Evolutionary conservation across 495 filamentous ascomycete genomes (phyloP), one percentile per base, ranked within the genome.

Genomic region (Trichoderma parareesei): DNA sequence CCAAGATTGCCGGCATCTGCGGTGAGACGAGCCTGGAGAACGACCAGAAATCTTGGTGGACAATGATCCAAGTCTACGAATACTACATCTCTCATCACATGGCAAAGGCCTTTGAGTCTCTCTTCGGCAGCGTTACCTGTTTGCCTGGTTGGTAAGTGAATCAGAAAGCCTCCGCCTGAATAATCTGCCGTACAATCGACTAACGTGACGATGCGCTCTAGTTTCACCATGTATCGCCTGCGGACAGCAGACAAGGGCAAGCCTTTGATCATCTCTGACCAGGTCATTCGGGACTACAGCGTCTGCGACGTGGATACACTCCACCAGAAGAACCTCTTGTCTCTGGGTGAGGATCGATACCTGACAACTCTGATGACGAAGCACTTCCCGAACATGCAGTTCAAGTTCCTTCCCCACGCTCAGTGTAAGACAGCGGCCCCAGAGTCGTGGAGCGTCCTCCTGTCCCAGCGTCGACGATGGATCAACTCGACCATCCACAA

Each of bases 401-500:
- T 92, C 79, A 97, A 97, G 75, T 98, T 97, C 78, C 82, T 96
- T 62, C 86, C 93, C 27, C 90, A 95, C 76, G 94, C 94, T 33
- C 93, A 89, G 73, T 94, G 93, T 64, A 87, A 87, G 66, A 98
- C 94, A 20, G 92, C 92, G 55, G 94, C 95, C 1, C 94, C 94
- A 20, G 92, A 98, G 69, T 89, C 86, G 18, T 98, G 92, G 92
- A 87, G 85, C 69, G 90, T 98, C 48, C 79, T 98, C 66, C 80
- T 98, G 33, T 98, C 94, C 20, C 94, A 98, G 75, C 83, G 94
- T 75, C 91, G 94, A 76, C 87, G 94, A 64, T 98, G 94, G 94
- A 98, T 98, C 77, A 98, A 98, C 76, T 97, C 93, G 2, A 98
- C 94, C 33, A 85, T 98, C 62, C 94, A 98, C 82, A 98, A 98